Evolutionary conservation across 2,329 filamentous ascomycete genomes (phyloP), one percentile per base, ranked within the genome.

Genomic region (Thelonectria discophora): DNA sequence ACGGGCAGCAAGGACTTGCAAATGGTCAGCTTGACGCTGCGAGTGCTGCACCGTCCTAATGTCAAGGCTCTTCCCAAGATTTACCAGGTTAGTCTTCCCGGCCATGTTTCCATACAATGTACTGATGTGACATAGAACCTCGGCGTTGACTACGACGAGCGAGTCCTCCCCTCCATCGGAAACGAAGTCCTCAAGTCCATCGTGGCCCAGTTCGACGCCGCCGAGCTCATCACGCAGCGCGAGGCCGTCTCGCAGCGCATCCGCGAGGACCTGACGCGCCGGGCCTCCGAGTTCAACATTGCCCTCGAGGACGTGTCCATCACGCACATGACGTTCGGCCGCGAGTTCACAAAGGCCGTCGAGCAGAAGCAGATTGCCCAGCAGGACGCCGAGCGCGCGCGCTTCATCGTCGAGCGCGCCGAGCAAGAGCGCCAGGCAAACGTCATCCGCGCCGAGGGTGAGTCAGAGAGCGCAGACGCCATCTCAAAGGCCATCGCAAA

Each of bases 301-400:
- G 93, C 93, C 27, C 92, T 99, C 55, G 95, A 99, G 81, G 95
- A 99, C 76, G 95, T 99, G 63, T 97, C 93, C 76, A 99, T 99
- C 80, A 99, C 95, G 64, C 95, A 99, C 86, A 99, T 99, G 95
- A 99, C 95, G 55, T 99, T 99, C 77, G 95, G 95, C 72, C 94
- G 94, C 80, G 95, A 99, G 81, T 99, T 99, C 85, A 99, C 95
- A 64, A 92, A 92, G 80, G 95, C 95, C 68, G 95, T 99, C 74
- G 95, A 99, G 84, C 95, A 99, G 88, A 99, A 99, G 89, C 95
- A 99, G 85, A 99, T 99, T 78, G 95, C 95, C 58, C 95, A 99
- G 83, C 95, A 99, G 81, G 95, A 99, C 76, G 95, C 95, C 66
- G 95, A 99, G 86, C 88, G 95, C 68, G 95, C 95, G 50, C 88